A percentile compares a stretch with the other conserved stretches of the same genome.
phyloP scores from a whole-genome alignment of 2,329 filamentous ascomycete genomes.

The Colletotrichum chlorophyti region DNA sequence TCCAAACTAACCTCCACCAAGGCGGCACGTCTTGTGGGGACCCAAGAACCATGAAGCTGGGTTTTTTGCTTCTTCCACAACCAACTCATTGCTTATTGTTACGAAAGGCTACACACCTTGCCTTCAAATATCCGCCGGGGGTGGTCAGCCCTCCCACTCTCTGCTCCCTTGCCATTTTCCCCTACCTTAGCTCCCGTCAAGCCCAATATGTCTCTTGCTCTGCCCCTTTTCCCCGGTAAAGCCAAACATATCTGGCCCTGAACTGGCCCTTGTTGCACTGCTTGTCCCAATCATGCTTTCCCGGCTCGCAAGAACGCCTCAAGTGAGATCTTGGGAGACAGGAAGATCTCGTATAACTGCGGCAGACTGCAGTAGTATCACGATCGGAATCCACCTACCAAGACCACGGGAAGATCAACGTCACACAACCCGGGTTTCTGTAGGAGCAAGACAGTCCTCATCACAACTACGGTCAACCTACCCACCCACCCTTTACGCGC shows the following conservation, averaged over 20 bases:
- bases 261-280: slow-evolving; percentile 13
- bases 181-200: slow-evolving; percentile 10
- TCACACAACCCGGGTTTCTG: slow-evolving; percentile 27
- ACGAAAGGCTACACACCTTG: too few relatives aligned
- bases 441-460: slow-evolving; percentile 28
- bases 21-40: slow-evolving; percentile 3
- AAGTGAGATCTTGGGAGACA: slow-evolving; percentile 27
- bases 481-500: slow-evolving; percentile 19
- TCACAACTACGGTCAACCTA: slow-evolving; percentile 23
- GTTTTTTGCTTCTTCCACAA: slow-evolving; percentile 23
- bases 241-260: slow-evolving; percentile 8
- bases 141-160: background rate
- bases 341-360: slow-evolving; percentile 32
- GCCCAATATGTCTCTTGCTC: background rate
- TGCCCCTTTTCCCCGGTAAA: background rate
- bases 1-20: slow-evolving; percentile 3
- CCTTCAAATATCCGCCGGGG: background rate
- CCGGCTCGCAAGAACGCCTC: slow-evolving; percentile 18
- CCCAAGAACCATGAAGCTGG: slow-evolving; percentile 24
- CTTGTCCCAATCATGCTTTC: slow-evolving; percentile 9
- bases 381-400: slow-evolving; percentile 31
- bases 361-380: slow-evolving; percentile 31
- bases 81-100: slow-evolving; percentile 18
- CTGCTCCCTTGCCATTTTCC: slow-evolving; percentile 11
- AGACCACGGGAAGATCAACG: slow-evolving; percentile 27